These are phyloP conservation scores for Kickxella alabastrina DNA, from an alignment of 192 early-diverging fungal genomes.

Conservation along the genomic window DNA sequence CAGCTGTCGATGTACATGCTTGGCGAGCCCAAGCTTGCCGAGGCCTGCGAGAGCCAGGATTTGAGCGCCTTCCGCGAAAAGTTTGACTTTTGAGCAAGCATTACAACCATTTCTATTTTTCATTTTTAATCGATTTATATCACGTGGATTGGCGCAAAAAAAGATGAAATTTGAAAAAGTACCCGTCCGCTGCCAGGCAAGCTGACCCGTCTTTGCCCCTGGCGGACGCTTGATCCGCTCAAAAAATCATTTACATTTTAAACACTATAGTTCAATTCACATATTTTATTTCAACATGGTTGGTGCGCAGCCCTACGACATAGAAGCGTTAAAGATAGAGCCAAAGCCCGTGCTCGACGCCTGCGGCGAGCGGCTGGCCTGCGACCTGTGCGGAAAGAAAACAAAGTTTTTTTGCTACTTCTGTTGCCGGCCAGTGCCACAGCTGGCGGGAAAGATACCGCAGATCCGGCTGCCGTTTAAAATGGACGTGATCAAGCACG, in stretches of 20 bases:
- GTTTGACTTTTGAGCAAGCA: conserved; percentile 73
- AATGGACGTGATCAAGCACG: conserved; percentile 78
- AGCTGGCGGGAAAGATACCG: conserved; percentile 54
- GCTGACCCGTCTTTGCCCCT: too few relatives aligned
- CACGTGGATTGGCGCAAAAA: background rate
- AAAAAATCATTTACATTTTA: background rate
- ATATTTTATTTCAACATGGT: conserved; percentile 17
- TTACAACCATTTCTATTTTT: background rate
- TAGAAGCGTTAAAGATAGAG: conserved; percentile 19
- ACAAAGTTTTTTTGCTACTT: conserved; percentile 71
- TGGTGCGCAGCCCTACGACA: conserved; percentile 26
- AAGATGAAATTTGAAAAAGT: too few relatives aligned
- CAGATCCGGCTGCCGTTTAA: conserved; percentile 65
- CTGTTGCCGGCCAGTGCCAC: conserved; percentile 59
- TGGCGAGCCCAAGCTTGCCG: conserved; percentile 75
- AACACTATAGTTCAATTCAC: background rate
- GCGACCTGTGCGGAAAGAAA: conserved; percentile 60
- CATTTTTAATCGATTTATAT: too few relatives aligned
- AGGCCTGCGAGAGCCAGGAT: conserved; percentile 73
- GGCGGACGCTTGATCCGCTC: too few relatives aligned
- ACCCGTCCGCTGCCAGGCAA: too few relatives aligned
- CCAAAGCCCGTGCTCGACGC: conserved; percentile 27
- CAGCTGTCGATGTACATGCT: conserved; percentile 72
- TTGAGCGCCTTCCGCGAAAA: conserved; percentile 75
- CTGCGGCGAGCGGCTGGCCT: conserved; percentile 50